Percentiles rank a stretch among this genome's conserved stretches.
Evolutionary conservation across 2,329 filamentous ascomycete species (phyloP).

Genomic region (Teratosphaeria pseudoeucalypti): DNA sequence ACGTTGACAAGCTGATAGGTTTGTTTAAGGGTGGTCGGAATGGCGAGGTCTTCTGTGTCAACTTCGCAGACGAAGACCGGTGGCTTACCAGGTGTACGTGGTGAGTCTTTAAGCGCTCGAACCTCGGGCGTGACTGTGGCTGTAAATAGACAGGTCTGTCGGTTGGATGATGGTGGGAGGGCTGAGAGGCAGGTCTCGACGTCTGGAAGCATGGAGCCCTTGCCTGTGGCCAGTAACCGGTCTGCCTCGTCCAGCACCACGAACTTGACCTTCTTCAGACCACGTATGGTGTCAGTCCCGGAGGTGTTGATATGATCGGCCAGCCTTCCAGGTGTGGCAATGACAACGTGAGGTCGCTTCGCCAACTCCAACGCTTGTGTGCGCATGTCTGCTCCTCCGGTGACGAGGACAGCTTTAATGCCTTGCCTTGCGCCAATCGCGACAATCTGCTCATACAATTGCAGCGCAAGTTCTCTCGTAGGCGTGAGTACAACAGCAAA

Average conservation of each 20-base stretch:
- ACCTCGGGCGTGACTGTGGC: constrained; percentile 93
- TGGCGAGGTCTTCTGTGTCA: constrained; percentile 59
- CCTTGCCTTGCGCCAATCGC: constrained; percentile 82
- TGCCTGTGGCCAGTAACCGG: constrained; percentile 61
- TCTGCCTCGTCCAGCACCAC: constrained; percentile 96
- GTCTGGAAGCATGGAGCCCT: constrained; percentile 87
- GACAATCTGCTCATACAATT: constrained; percentile 93
- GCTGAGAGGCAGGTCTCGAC: constrained; percentile 78
- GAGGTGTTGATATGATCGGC: constrained; percentile 90
- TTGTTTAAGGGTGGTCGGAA: constrained; percentile 72
- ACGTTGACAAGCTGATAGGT: constrained; percentile 80
- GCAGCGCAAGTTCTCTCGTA: constrained; percentile 81
- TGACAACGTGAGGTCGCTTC: constrained; percentile 77
- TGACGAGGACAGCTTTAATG: constrained; percentile 80
- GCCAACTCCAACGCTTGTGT: constrained; percentile 76
- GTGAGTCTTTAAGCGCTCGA: constrained; percentile 61
- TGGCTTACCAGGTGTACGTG: constrained; percentile 54
- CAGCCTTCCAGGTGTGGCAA: constrained; percentile 84
- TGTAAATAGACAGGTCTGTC: constrained; percentile 94
- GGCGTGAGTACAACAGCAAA: constrained; percentile 84
- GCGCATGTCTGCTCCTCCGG: constrained; percentile 86
- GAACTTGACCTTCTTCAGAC: constrained; percentile 66
- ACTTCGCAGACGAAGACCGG: constrained; percentile 85
- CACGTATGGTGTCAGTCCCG: constrained; percentile 79
- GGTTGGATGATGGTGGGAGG: constrained; percentile 63